Percentiles rank a stretch among this genome's conserved stretches.
Evolutionary conservation across 768 basidiomycete genomes (phyloP).

Genomic region (Kockovaella imperatae): DNA sequence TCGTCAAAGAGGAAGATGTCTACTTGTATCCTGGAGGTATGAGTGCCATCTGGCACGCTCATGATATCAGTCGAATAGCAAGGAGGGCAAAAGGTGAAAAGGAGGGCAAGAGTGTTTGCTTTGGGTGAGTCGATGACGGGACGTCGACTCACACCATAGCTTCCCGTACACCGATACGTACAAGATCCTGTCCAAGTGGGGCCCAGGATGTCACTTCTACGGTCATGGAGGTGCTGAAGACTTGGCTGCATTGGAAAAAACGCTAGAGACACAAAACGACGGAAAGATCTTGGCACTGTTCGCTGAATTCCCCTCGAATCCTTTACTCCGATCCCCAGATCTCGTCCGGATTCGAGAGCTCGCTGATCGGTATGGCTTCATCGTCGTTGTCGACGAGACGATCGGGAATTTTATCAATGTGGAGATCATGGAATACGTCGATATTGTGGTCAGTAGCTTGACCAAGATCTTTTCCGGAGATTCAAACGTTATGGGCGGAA

Average conservation of each 20-base stretch:
- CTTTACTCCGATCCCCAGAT: slow-evolving; percentile 76
- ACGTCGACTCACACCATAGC: slow-evolving; percentile 46
- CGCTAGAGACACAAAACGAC: slow-evolving; percentile 50
- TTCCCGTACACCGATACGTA: slow-evolving; percentile 94
- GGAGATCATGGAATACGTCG: slow-evolving; percentile 73
- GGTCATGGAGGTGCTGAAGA: slow-evolving; percentile 71
- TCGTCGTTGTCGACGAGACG: slow-evolving; percentile 86
- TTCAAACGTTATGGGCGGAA: slow-evolving; percentile 94
- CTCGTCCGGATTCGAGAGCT: slow-evolving; percentile 64
- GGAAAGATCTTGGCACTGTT: slow-evolving; percentile 61
- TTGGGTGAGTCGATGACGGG: slow-evolving; percentile 58
- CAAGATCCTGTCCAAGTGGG: slow-evolving; percentile 92
- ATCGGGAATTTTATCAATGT: slow-evolving; percentile 93
- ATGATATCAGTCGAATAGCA: slow-evolving; percentile 55
- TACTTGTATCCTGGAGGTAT: slow-evolving; percentile 82
- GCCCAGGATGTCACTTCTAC: slow-evolving; percentile 82
- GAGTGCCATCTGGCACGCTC: slow-evolving; percentile 88
- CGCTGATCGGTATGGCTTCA: slow-evolving; percentile 80
- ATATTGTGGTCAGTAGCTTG: slow-evolving; percentile 83
- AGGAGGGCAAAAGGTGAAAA: slow-evolving; percentile 46
- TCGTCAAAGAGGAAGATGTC: slow-evolving; percentile 80
- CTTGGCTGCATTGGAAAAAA: slow-evolving; percentile 60
- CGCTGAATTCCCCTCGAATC: slow-evolving; percentile 93
- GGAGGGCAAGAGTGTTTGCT: slow-evolving; percentile 77
- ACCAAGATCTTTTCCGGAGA: slow-evolving; percentile 93